phyloP scores from a whole-genome alignment of 805 yeast genomes.

The Zygosaccharomyces lentus region DNA sequence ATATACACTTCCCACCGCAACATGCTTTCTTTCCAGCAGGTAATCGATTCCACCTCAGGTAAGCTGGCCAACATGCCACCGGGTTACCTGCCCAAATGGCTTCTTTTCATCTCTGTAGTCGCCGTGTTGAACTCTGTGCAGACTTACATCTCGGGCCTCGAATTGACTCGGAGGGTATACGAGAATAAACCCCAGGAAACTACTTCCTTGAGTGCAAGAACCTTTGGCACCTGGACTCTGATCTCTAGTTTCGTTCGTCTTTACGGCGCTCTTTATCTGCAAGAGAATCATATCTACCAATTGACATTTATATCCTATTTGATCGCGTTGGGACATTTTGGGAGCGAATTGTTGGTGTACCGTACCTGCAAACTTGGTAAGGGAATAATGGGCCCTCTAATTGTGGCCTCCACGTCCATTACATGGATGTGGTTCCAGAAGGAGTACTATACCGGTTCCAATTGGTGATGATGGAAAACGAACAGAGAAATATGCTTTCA shows the following conservation, averaged over 20 bases:
- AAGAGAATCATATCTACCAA: conserved; percentile 66
- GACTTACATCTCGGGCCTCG: conserved; percentile 70
- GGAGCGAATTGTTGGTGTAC: conserved; percentile 74
- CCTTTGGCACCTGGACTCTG: conserved; percentile 98
- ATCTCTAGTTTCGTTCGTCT: conserved; percentile 78
- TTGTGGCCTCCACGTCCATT: conserved; percentile 70
- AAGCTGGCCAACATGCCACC: conserved; percentile 35
- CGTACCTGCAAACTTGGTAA: conserved; percentile 79
- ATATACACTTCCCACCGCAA: background rate
- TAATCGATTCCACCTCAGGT: conserved; percentile 32
- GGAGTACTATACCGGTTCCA: conserved; percentile 50
- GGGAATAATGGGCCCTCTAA: conserved; percentile 84
- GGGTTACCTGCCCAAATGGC: conserved; percentile 73
- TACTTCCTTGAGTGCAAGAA: conserved; percentile 76
- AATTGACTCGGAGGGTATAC: conserved; percentile 77
- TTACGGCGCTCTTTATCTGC: conserved; percentile 78
- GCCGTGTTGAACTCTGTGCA: conserved; percentile 88
- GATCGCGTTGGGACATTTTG: conserved; percentile 82
- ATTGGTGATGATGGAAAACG: conserved; percentile 16
- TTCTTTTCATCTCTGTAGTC: conserved; percentile 78
- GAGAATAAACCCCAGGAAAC: conserved; percentile 58
- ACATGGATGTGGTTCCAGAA: conserved; percentile 77
- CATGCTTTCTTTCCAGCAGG: conserved; percentile 34
- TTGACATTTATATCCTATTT: conserved; percentile 74
- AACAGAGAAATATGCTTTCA: background rate